Base-by-base conservation (phyloP, 192 early-diverging fungal genomes). In the Podila epicladia region DNA sequence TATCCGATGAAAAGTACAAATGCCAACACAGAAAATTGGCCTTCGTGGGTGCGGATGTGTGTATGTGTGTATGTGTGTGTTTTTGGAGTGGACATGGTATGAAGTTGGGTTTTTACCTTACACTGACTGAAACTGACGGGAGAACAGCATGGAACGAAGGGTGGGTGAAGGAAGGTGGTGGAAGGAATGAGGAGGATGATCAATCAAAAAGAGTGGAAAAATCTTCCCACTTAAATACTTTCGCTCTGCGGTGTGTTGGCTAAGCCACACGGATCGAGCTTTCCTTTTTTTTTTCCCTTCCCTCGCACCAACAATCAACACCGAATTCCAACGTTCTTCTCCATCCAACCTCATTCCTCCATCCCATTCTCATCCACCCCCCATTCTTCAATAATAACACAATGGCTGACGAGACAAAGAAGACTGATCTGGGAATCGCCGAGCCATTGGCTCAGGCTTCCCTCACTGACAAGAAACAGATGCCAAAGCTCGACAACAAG, bases 1-100 rank as follows among this genome's bases (percentile, higher is more conserved):
- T 80, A 80, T 80, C 77, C 77, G 77, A 80, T 80, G 65, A 69
- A 72, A 73, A 80, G 71, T 65, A 80, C 77, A 80, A 80, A 80
- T 80, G 77, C 77, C 71, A 73, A 71, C 67, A 80, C 49, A 73
- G 71, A 80, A 80, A 80, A 71, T 71, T 26, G 67, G 76, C 77
- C 77, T 80, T 80, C 63, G 77, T 65, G 77, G 77, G 77, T 80
- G 77, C 77, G 77, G 77, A 80, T 80, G 77, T 80, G 38, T 61
- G 58, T 15, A 24, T 61, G 28, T 61, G 26, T 61, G 59, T 31
- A 1, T n/a, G n/a, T n/a, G n/a, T n/a, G 22, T 60, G 2, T 60
- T 12, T 60, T 15, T 29, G 31, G 24, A 19, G 59, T 11, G 6
- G 7, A 19, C 32, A 12, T 20, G 59, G 22, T 13, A 61, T 61